Evolutionary conservation across 2,329 filamentous ascomycete species (phyloP), one percentile per base, ranked within the genome.

Genomic region (Clarireedia paspali): DNA sequence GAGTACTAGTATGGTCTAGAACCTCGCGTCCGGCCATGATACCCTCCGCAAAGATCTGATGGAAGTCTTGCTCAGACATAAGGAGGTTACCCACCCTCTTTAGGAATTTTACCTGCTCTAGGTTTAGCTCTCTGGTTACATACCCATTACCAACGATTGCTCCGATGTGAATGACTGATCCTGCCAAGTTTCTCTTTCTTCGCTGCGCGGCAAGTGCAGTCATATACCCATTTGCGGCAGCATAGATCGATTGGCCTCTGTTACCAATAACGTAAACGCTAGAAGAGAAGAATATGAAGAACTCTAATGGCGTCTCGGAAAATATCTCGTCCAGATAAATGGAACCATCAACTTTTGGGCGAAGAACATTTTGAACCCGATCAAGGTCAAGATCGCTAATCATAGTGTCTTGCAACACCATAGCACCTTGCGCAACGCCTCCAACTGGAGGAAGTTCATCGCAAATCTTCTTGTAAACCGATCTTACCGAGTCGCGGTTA

Each of bases 121-220:
- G n/a, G 14, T 47, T 14, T 14, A 14, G 9, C 12, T 10, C 14
- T 26, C 15, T 72, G 5, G 10, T 20, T 2, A 75, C 60, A 50
- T 68, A 71, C 0, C 75, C 75, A 3, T 71, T 63, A 5, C 70
- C 73, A 2, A 67, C 66, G 5, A 84, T 73, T 1, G 74, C 73
- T 0, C 78, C 79, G 12, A 84, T 68, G 61, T 83, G 75, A 1
- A 85, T 69, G 0, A 73, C 74, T 0, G 75, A 71, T 24, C 74
- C 76, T 2, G 74, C 68, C 2, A 77, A 65, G 1, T 75, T 74
- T 27, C 66, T 66, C 1, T 64, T 63, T 0, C 69, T 67, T 2
- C 77, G 70, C 57, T 75, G 68, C 17, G 70, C 68, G 1, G 67
- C 70, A 30, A 77, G 69, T 2, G 69, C 63, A 36, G 75, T 70